Percentiles rank a stretch among this genome's conserved stretches.
Evolutionary conservation across 805 yeast species (phyloP).

Genomic region (Kodamaea sagamina): DNA sequence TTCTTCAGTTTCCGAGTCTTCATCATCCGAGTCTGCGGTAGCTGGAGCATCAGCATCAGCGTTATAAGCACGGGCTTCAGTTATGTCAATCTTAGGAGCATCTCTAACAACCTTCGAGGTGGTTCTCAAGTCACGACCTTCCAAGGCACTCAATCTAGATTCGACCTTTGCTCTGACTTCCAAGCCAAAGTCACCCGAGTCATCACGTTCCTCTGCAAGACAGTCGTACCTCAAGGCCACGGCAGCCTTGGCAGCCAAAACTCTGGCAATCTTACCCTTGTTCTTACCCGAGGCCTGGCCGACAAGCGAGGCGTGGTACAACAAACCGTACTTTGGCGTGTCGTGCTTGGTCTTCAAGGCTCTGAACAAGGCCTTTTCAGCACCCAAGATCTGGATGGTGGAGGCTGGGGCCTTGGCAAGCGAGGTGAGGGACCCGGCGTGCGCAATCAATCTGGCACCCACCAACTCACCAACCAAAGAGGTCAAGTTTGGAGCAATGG

Average conservation of each 20-base stretch:
- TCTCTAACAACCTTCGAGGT: slow-evolving; percentile 80
- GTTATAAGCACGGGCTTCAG: slow-evolving; percentile 86
- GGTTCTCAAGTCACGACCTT: slow-evolving; percentile 94
- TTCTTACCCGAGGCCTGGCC: slow-evolving; percentile 98
- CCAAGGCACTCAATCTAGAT: slow-evolving; percentile 88
- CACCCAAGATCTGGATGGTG: slow-evolving; percentile 96
- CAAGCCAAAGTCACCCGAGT: slow-evolving; percentile 90
- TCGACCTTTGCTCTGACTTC: slow-evolving; percentile 92
- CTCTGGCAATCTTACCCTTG: slow-evolving; percentile 99
- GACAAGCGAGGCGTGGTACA: slow-evolving; percentile 94
- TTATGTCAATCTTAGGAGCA: slow-evolving; percentile 81
- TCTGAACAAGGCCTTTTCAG: slow-evolving; percentile 98
- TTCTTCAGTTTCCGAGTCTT: slow-evolving; percentile 36
- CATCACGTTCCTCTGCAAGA: slow-evolving; percentile 94
- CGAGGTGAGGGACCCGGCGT: slow-evolving; percentile 91
- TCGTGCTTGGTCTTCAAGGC: slow-evolving; percentile 98
- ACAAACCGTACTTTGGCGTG: slow-evolving; percentile 96
- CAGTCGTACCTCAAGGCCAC: slow-evolving; percentile 97
- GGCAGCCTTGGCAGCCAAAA: slow-evolving; percentile 97
- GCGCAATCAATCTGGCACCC: slow-evolving; percentile 97
- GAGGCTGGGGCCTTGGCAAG: slow-evolving; percentile 99
- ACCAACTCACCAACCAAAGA: slow-evolving; percentile 96
- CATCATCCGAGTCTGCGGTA: slow-evolving; percentile 33
- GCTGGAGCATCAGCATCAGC: slow-evolving; percentile 82
- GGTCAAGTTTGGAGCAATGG: slow-evolving; percentile 97